Conservation (phyloP, 805 yeast species). For the Teunomyces atbi region DNA sequence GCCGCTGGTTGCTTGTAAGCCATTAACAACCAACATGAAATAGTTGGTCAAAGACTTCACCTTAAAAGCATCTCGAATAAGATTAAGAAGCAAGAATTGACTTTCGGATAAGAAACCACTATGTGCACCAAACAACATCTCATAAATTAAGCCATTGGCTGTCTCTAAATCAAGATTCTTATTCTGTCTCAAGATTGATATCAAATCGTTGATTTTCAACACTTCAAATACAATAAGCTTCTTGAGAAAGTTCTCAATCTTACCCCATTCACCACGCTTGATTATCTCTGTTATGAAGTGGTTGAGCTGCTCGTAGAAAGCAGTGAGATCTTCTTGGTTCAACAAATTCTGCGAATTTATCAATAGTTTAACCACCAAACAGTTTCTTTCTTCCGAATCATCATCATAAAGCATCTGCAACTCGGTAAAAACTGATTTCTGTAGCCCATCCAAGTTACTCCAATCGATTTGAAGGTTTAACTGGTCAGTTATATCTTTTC, state of each 20-base stretch:
- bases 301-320: constrained; percentile 9
- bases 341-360: constrained; percentile 8
- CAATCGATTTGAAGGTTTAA: constrained; percentile 10
- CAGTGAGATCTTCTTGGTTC: constrained; percentile 1
- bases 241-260: constrained; percentile 11
- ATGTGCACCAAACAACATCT: constrained; percentile 9
- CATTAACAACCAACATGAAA: constrained; percentile 13
- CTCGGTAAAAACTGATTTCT: constrained; percentile 4
- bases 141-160: constrained; percentile 6
- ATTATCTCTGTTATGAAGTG: constrained; percentile 5
- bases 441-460: constrained; percentile 1
- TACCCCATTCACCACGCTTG: neutral
- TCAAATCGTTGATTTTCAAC: constrained; percentile 13
- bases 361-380: constrained; percentile 15
- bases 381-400: constrained; percentile 13
- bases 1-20: constrained; percentile 7
- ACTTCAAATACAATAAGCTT: constrained; percentile 17
- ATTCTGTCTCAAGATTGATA: constrained; percentile 11
- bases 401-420: constrained; percentile 6
- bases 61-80: constrained; percentile 13
- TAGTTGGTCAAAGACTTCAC: constrained; percentile 9
- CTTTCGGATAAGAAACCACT: neutral
- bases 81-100: constrained; percentile 10
- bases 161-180: constrained; percentile 1
- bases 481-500: constrained; percentile 13